Base-by-base conservation (phyloP, 2,329 filamentous ascomycete species). In the Colletotrichum spinosum region DNA sequence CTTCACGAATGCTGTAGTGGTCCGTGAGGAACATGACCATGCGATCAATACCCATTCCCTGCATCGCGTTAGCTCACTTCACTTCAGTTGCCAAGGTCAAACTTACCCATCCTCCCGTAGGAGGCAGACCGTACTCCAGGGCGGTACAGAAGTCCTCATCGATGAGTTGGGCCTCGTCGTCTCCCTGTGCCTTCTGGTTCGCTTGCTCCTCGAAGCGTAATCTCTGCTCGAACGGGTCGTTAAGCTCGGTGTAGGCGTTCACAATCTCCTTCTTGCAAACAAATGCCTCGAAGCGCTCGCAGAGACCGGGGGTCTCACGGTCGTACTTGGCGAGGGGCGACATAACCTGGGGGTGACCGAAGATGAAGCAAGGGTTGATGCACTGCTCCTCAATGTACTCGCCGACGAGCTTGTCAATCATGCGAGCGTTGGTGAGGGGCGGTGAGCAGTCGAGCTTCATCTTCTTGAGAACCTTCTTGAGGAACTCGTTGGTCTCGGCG, bases 191-290 rank as follows among this genome's bases (percentile, higher is more conserved):
- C 88, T 98, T 98, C 84, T 98, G 94, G 73, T 89, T 87, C 5
- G 94, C 95, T 82, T 99, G 96, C 87, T 69, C 68, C 48, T 69
- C 67, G 78, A 95, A 95, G 37, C 94, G 89, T 69, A 95, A 82
- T 68, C 96, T 89, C 84, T 99, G 96, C 79, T 97, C 94, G 74
- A 97, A 95, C 61, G 95, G 94, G 74, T 97, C 66, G 58, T 97
- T 97, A 86, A 99, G 90, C 88, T 99, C 96, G 44, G 95, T 98
- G 82, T 97, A 97, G 35, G 94, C 94, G 76, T 99, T 98, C 74
- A 91, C 91, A 71, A 98, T 97, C 78, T 98, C 95, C 63, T 96
- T 97, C 86, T 94, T 97, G 85, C 91, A 94, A 50, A 97, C 96
- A 71, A 99, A 99, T 10, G 93, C 94, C 81, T 99, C 96, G 79